Evolutionary conservation across 257 asterid genomes (phyloP), one percentile per base, ranked within the genome.

Genomic region (Gentiana dahurica): DNA sequence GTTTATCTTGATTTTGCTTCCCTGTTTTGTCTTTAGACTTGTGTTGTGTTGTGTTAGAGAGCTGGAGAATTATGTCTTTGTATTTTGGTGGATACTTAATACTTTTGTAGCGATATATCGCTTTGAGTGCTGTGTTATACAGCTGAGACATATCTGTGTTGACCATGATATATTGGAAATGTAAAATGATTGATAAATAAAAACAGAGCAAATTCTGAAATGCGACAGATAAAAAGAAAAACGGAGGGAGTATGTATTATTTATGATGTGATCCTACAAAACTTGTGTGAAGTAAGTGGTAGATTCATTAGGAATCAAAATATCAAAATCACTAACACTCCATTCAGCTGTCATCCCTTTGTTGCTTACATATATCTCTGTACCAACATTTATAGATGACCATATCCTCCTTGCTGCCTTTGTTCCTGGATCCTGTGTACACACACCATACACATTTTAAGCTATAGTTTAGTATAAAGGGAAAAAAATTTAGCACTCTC

Each of bases 341-440:
- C 96, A 88, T 65, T 88, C 88, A 54, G 96, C 87, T 38, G 87
- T 81, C 57, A 66, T 77, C 46, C 89, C 87, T 11, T 54, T 44
- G 48, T 77, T 69, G 67, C 87, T 84, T 44, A 80, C 83, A 38
- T 88, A 87, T 60, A 87, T 82, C 67, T 87, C 95, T 32, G 96
- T 71, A 49, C 96, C 95, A 51, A 85, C 83, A 60, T 87, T 85
- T 66, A 87, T 67, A n/a, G 95, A 87, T 60, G 73, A 48, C 95
- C 96, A 85, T 48, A 75, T 70, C 3, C 90, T 81, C 61, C 37
- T 82, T 44, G 96, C 93, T 55, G 84, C 79, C 63, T 80, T 77
- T 41, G 95, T 87, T 55, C 93, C 95, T 0, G 96, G 95, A 77
- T 87, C 90, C 96, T 84, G 81, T 72, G 37, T 11, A 49, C 51